Evolutionary conservation across 148 eudicot species (phyloP).

Genomic region (Spergularia marina): DNA sequence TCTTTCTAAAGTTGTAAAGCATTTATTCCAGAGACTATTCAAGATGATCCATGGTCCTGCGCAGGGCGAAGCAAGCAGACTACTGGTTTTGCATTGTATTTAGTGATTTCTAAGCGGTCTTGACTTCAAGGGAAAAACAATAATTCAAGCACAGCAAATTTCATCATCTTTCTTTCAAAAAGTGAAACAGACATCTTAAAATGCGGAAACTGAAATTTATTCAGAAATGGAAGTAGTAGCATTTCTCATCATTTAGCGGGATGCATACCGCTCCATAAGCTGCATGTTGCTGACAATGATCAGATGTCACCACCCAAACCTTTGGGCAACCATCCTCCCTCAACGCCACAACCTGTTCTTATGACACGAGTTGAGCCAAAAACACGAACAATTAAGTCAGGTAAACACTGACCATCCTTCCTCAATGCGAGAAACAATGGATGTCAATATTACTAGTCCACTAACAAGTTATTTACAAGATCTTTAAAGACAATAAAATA

Average conservation of each 20-base stretch:
- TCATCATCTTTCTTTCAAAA: background rate
- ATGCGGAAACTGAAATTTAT: background rate
- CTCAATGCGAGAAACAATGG: background rate
- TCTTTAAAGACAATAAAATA: background rate
- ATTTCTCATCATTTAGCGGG: background rate
- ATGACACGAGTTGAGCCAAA: constrained; percentile 9
- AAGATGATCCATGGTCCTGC: background rate
- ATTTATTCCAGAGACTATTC: background rate
- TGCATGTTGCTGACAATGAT: constrained; percentile 77
- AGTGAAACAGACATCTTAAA: background rate
- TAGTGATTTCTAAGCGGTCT: background rate
- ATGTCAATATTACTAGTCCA: background rate
- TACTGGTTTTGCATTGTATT: background rate
- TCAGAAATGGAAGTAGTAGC: background rate
- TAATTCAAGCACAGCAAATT: background rate
- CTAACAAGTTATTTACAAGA: background rate
- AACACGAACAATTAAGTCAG: background rate
- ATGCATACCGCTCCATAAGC: constrained; percentile 85
- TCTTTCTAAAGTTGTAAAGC: background rate
- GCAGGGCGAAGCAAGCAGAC: background rate
- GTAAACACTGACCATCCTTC: background rate
- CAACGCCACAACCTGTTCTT: constrained; percentile 71
- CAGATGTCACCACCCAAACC: constrained; percentile 98
- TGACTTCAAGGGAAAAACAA: constrained; percentile 5
- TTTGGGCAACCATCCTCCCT: constrained; percentile 92